Evolutionary conservation across 192 early-diverging fungal species (phyloP), one percentile per base, ranked within the genome.

Genomic region (Spizellomyces punctatus): DNA sequence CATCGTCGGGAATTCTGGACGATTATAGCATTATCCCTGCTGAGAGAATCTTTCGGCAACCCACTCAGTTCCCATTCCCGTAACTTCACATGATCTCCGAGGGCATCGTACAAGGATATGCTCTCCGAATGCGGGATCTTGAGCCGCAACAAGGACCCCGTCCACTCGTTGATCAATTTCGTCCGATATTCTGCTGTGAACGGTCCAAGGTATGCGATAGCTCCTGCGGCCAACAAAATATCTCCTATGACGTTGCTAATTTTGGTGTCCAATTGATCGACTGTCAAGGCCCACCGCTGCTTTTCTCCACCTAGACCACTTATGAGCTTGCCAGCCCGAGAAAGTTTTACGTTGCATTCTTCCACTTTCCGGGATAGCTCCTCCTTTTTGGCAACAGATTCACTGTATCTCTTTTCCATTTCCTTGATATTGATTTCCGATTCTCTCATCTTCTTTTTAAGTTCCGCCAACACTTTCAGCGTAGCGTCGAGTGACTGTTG

Each of bases 41-140:
- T 82, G 12, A 88, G 65, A 6, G 80, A 63, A 64, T 88, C 87
- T 65, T 88, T 86, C 8, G 87, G 87, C 54, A 88, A 69, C 12
- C 87, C 87, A 22, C 76, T 71, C 5, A 88, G 66, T 68, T 82
- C 82, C 80, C 87, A 88, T 66, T 85, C 83, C 16, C 87, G 58
- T n/a, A 85, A 64, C 59, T 85, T 88, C 22, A 88, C 84, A 16
- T 76, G 78, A 61, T 88, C 87, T n/a, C 87, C 87, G 8, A 88
- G 74, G 5, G 80, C 67, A 58, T 87, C 83, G 72, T 76, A 82
- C 9, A 88, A 61, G 8, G 77, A 81, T 43, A 78, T 83, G 58
- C 77, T 77, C 46, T 88, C 86, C 8, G 85, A 85, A 69, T 86
- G 84, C n/a, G 87, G 87, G 66, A 88, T 88, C 44, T 88, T 88